A percentile compares a stretch with the other conserved stretches of the same genome.
These are phyloP conservation scores for Plasmodium gonderi DNA, from an alignment of 169 alveolate genomes.

Conservation along the genomic window DNA sequence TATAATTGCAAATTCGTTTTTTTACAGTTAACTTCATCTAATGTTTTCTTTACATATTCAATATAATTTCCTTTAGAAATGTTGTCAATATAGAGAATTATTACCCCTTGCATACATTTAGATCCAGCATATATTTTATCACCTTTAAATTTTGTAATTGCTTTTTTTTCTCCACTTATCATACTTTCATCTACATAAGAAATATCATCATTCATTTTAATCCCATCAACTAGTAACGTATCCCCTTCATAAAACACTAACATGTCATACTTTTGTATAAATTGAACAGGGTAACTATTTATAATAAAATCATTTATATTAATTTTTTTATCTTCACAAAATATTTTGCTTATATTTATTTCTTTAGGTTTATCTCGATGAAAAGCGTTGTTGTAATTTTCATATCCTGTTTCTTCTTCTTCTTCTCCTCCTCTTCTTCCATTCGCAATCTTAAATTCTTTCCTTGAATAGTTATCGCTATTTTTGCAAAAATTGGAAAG, in stretches of 20 bases:
- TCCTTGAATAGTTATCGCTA: neutral
- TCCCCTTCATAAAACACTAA: constrained; percentile 66
- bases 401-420: neutral
- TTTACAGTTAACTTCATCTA: constrained; percentile 59
- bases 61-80: constrained; percentile 63
- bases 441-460: neutral
- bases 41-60: constrained; percentile 54
- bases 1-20: constrained; percentile 71
- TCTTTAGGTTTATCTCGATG: neutral
- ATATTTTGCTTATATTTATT: constrained; percentile 5
- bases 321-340: constrained; percentile 24
- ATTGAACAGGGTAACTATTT: constrained; percentile 59
- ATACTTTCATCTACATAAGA: constrained; percentile 64
- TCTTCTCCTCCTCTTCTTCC: neutral
- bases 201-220: constrained; percentile 46
- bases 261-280: constrained; percentile 52
- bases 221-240: constrained; percentile 65
- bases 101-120: constrained; percentile 53
- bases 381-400: neutral
- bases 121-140: constrained; percentile 74
- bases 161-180: constrained; percentile 69
- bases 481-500: neutral
- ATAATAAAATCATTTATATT: constrained; percentile 54
- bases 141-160: constrained; percentile 59
- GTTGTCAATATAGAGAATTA: constrained; percentile 25